phyloP scores from a whole-genome alignment of 2,329 filamentous ascomycete genomes.

The Aspergillus calidoustus region DNA sequence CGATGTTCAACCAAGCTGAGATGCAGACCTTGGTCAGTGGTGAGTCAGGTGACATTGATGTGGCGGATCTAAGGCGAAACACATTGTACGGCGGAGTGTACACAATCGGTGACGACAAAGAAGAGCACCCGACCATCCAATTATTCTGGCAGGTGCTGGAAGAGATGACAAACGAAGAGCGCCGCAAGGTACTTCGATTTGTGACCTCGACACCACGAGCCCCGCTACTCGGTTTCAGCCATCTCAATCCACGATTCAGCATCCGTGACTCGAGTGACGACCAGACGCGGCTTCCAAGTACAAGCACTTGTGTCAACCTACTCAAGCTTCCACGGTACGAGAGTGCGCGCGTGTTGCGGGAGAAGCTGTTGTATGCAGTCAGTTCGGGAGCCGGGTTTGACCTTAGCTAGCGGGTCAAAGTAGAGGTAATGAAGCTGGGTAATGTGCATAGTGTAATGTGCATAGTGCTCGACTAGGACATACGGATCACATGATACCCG shows the following conservation, averaged over 20 bases:
- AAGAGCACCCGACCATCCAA: conserved; percentile 82
- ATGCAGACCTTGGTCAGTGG: conserved; percentile 92
- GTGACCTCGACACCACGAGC: conserved; percentile 92
- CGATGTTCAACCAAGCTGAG: conserved; percentile 98
- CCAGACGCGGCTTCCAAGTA: conserved; percentile 80
- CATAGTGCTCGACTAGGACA: not conserved
- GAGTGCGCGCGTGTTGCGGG: conserved; percentile 66
- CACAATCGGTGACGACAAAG: conserved; percentile 80
- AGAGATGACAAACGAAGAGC: conserved; percentile 73
- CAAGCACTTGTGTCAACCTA: conserved; percentile 94
- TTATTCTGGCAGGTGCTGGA: conserved; percentile 93
- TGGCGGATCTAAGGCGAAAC: conserved; percentile 81
- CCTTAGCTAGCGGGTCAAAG: conserved; percentile 48
- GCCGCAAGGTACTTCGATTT: conserved; percentile 88
- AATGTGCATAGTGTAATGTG: not conserved
- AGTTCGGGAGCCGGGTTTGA: conserved; percentile 93
- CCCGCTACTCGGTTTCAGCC: conserved; percentile 84
- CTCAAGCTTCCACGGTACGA: conserved; percentile 87
- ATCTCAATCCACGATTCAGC: conserved; percentile 82
- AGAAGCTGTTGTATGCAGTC: conserved; percentile 87
- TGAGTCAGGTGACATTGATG: conserved; percentile 81
- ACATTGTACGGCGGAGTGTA: conserved; percentile 90
- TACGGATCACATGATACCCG: not conserved
- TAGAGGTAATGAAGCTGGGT: no score
- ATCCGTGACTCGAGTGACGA: conserved; percentile 83